These are phyloP conservation scores for Marasmius fiardii DNA, from an alignment of 1,284 basidiomycete genomes.

Conservation along the genomic window DNA sequence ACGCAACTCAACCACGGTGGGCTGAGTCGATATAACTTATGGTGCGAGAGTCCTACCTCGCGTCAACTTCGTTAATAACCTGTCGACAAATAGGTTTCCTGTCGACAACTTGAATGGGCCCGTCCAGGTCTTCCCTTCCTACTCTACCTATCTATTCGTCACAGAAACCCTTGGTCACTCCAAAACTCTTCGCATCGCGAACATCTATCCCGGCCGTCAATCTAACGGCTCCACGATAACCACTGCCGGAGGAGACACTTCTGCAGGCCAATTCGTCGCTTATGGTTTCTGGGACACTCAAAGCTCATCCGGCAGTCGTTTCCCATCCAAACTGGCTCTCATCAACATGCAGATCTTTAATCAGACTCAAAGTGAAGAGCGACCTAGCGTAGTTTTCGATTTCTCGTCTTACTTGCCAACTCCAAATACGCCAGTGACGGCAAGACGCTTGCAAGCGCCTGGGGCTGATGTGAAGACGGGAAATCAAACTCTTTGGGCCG, in stretches of 20 bases:
- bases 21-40: slow-evolving; percentile 45
- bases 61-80: not conserved
- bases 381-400: slow-evolving; percentile 39
- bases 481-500: slow-evolving; percentile 45
- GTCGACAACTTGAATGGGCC: slow-evolving; percentile 45
- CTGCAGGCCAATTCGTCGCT: slow-evolving; percentile 42
- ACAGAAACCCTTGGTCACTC: slow-evolving; percentile 43
- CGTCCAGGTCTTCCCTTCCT: slow-evolving; percentile 46
- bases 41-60: slow-evolving; percentile 24
- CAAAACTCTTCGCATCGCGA: slow-evolving; percentile 37
- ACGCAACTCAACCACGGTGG: slow-evolving; percentile 46
- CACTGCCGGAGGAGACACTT: slow-evolving; percentile 41
- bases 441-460: slow-evolving; percentile 39
- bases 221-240: slow-evolving; percentile 48
- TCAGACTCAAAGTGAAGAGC: slow-evolving; percentile 32
- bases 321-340: slow-evolving; percentile 42
- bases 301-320: slow-evolving; percentile 20
- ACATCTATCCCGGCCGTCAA: slow-evolving; percentile 48
- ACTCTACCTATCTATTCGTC: slow-evolving; percentile 45
- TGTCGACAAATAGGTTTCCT: slow-evolving; percentile 33
- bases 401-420: slow-evolving; percentile 35
- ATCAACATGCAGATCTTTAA: slow-evolving; percentile 48
- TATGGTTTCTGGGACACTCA: slow-evolving; percentile 46
- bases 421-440: slow-evolving; percentile 23
- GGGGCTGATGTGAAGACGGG: slow-evolving; percentile 42